Conservation (phyloP, 2,329 filamentous ascomycete species). For the Blastomyces gilchristii region DNA sequence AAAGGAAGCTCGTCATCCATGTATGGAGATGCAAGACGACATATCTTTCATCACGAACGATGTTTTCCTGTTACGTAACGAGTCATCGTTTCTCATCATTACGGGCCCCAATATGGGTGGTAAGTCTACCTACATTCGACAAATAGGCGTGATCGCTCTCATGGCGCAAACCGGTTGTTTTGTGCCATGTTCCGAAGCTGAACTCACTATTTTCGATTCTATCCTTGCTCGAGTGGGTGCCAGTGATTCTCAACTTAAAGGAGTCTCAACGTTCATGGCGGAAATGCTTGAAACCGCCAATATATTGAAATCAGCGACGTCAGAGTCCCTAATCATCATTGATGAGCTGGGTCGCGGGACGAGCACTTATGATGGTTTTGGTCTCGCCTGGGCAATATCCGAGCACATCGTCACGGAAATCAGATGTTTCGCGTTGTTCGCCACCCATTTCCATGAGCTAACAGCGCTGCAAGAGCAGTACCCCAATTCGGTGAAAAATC, state of each 20-base stretch:
- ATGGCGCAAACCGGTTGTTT: slow-evolving; percentile 98
- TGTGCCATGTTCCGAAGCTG: slow-evolving; percentile 80
- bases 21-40: slow-evolving; percentile 97
- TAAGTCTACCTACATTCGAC: slow-evolving; percentile 96
- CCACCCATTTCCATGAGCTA: slow-evolving; percentile 96
- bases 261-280: slow-evolving; percentile 98
- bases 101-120: slow-evolving; percentile 99
- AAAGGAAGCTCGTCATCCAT: slow-evolving; percentile 90
- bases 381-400: slow-evolving; percentile 96
- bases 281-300: slow-evolving; percentile 99
- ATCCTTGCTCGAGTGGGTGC: slow-evolving; percentile 94
- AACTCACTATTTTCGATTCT: slow-evolving; percentile 91
- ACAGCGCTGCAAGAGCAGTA: slow-evolving; percentile 82
- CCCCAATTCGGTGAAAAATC: slow-evolving; percentile 69
- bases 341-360: slow-evolving; percentile 95
- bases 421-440: slow-evolving; percentile 86
- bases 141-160: slow-evolving; percentile 90
- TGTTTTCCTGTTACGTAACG: slow-evolving; percentile 64
- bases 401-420: slow-evolving; percentile 97
- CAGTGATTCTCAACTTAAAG: slow-evolving; percentile 92
- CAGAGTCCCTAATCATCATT: slow-evolving; percentile 94
- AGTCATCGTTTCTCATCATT: slow-evolving; percentile 88
- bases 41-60: slow-evolving; percentile 98
- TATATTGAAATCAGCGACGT: slow-evolving; percentile 91
- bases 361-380: slow-evolving; percentile 96